A percentile compares a stretch with the other conserved stretches of the same genome.
Conservation (phyloP, 192 early-diverging fungal genomes). For the Coemansia erecta region DNA sequence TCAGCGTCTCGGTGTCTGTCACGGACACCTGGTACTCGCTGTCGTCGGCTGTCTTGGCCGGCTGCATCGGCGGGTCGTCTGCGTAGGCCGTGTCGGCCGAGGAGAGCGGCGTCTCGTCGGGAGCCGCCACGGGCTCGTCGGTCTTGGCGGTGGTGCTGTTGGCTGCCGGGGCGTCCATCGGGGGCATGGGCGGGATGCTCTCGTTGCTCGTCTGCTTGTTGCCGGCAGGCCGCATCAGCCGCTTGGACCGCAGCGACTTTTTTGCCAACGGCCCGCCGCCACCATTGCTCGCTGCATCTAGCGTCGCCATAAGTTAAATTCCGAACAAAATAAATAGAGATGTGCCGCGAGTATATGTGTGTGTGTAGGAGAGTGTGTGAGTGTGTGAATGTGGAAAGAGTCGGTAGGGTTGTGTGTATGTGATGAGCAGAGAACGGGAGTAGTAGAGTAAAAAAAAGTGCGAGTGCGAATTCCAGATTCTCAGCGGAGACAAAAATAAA, state of each 20-base stretch:
- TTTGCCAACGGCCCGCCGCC: slow-evolving; percentile 13
- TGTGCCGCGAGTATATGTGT: background rate
- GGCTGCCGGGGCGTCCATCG: background rate
- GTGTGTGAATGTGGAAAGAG: background rate
- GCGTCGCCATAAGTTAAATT: slow-evolving; percentile 24
- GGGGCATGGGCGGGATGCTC: background rate
- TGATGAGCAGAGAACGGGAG: too few species aligned
- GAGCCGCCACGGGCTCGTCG: background rate
- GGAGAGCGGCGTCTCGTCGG: background rate
- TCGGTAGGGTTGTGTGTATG: too few species aligned
- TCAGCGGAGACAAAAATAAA: background rate
- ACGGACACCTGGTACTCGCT: slow-evolving; percentile 9
- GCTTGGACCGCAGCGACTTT: slow-evolving; percentile 48
- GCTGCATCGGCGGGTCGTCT: background rate
- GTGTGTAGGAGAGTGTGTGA: background rate
- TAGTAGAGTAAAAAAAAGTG: too few species aligned
- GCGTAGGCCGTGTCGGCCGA: background rate
- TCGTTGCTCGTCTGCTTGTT: slow-evolving; percentile 4
- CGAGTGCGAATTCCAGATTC: background rate
- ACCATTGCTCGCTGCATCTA: slow-evolving; percentile 16
- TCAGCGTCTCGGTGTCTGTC: slow-evolving; percentile 26
- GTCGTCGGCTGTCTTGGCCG: background rate
- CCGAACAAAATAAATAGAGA: background rate
- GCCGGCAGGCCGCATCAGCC: slow-evolving; percentile 47
- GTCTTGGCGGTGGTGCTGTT: background rate